Conservation (phyloP, 192 early-diverging fungal genomes). For the Thamnidium elegans region DNA sequence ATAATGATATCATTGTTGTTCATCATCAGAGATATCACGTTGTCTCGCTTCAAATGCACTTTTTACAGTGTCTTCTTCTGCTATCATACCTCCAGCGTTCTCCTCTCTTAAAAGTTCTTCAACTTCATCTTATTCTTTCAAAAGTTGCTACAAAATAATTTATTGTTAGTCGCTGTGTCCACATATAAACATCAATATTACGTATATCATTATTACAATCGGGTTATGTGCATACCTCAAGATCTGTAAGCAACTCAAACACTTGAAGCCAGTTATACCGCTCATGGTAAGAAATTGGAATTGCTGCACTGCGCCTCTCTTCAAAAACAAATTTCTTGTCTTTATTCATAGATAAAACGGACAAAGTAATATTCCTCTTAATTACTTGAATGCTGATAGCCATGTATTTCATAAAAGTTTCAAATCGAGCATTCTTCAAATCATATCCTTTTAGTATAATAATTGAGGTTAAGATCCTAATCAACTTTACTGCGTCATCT, state of each 20-base stretch:
- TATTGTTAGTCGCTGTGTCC: slow-evolving; percentile 8
- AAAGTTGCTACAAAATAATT: slow-evolving; percentile 8
- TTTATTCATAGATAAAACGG: slow-evolving; percentile 9
- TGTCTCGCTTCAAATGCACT: slow-evolving; percentile 10
- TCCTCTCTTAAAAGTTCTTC: no score
- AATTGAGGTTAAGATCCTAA: slow-evolving; percentile 8
- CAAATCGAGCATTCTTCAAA: slow-evolving; percentile 4
- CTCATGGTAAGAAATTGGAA: slow-evolving; percentile 5
- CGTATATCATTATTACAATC: no score
- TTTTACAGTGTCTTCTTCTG: slow-evolving; percentile 5
- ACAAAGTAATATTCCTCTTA: slow-evolving; percentile 6
- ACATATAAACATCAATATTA: slow-evolving; percentile 8
- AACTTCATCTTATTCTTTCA: no score
- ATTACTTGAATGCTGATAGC: slow-evolving; percentile 6
- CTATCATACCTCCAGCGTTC: slow-evolving; percentile 2
- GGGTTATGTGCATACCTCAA: slow-evolving; percentile 7
- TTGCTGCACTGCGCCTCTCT: slow-evolving; percentile 5
- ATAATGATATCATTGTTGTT: not conserved
- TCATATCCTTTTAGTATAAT: slow-evolving; percentile 5
- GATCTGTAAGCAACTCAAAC: slow-evolving; percentile 9
- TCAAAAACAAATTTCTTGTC: not conserved
- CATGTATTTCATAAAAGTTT: slow-evolving; percentile 7
- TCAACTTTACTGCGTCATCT: slow-evolving; percentile 3
- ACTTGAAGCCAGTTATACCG: slow-evolving; percentile 5
- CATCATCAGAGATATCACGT: not conserved